Evolutionary conservation across 441 rosid species (phyloP).

Genomic region (Codiaeum variegatum): DNA sequence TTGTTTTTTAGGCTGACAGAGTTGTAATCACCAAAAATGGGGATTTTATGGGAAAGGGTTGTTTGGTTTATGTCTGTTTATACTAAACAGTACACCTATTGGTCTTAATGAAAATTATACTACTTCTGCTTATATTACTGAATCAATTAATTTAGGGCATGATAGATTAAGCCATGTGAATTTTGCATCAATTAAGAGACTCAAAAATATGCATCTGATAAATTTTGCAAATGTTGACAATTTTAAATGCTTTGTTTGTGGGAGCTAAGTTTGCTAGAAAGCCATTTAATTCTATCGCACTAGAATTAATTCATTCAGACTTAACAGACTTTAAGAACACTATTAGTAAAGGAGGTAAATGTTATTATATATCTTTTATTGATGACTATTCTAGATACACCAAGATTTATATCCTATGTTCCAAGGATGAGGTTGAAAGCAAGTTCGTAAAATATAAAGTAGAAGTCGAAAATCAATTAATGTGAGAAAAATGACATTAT

Average conservation of each 20-base stretch:
- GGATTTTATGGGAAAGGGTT: not conserved
- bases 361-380: slow-evolving; percentile 5
- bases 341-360: not conserved
- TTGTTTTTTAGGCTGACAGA: not conserved
- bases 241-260: not conserved
- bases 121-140: slow-evolving; percentile 1
- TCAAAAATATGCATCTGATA: not conserved
- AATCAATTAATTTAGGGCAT: not conserved
- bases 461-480: not conserved
- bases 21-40: not conserved
- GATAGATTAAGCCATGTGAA: not conserved
- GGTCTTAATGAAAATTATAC: not conserved
- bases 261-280: not conserved
- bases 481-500: too few relatives aligned
- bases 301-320: not conserved
- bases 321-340: not conserved
- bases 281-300: not conserved
- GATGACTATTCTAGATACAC: slow-evolving; percentile 9
- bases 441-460: not conserved
- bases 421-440: not conserved
- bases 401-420: not conserved
- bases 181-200: not conserved
- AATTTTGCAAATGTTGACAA: too few relatives aligned
- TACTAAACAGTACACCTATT: not conserved
- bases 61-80: not conserved